Evolutionary conservation across 169 alveolate species (phyloP).

Genomic region (Theileria parva): DNA sequence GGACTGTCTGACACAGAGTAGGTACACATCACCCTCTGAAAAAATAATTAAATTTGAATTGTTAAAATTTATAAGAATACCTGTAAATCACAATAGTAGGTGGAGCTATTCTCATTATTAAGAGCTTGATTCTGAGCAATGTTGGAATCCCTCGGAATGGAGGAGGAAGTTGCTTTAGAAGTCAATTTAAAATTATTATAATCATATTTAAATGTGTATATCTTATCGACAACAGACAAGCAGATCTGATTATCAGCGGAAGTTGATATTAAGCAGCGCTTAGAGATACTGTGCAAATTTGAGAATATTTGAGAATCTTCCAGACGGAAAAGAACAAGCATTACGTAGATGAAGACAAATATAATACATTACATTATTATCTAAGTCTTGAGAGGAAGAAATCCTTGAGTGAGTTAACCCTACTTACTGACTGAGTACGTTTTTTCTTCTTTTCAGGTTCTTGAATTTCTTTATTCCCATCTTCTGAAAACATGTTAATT

Average conservation of each 20-base stretch:
- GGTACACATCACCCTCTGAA: slow-evolving; percentile 38
- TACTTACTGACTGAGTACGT: background rate
- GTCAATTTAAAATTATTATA: slow-evolving; percentile 17
- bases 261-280: slow-evolving; percentile 24
- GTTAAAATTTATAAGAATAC: background rate
- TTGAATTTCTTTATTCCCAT: background rate
- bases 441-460: slow-evolving; percentile 24
- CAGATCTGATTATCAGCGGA: slow-evolving; percentile 59
- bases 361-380: slow-evolving; percentile 4
- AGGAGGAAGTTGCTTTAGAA: slow-evolving; percentile 14
- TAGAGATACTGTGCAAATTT: slow-evolving; percentile 32
- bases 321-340: slow-evolving; percentile 53
- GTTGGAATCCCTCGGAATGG: background rate
- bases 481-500: background rate
- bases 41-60: background rate
- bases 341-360: slow-evolving; percentile 3
- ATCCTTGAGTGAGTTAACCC: slow-evolving; percentile 39
- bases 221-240: slow-evolving; percentile 13
- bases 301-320: slow-evolving; percentile 30
- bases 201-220: slow-evolving; percentile 25
- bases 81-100: slow-evolving; percentile 10
- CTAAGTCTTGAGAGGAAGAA: slow-evolving; percentile 9
- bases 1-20: slow-evolving; percentile 18
- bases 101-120: background rate
- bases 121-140: background rate